Conservation (phyloP, 1,284 basidiomycete species). For the Phellopilus nigrolimitatus region DNA sequence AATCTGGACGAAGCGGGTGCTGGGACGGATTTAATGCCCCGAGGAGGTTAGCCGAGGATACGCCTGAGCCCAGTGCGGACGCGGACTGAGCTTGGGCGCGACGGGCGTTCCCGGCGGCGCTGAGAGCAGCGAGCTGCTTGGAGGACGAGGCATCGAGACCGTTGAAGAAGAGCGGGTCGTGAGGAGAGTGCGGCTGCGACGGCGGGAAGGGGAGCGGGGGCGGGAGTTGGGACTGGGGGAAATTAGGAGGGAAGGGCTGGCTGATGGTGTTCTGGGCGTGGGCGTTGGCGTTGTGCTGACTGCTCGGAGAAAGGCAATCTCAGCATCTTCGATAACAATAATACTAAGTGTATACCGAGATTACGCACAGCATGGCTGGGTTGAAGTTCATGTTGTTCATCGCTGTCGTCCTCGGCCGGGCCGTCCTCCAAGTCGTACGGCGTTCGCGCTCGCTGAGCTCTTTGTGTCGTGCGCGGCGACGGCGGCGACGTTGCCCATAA, state of each 20-base stretch:
- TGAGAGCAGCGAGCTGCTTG: slow-evolving; percentile 74
- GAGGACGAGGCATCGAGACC: slow-evolving; percentile 47
- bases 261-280: neutral
- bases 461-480: neutral
- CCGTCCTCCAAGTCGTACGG: neutral
- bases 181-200: neutral
- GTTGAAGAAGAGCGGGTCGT: slow-evolving; percentile 33
- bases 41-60: slow-evolving; percentile 64
- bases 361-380: slow-evolving; percentile 13
- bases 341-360: neutral
- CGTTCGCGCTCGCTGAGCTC: neutral
- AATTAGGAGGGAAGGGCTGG: neutral
- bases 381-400: neutral
- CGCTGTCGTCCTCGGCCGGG: neutral
- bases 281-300: neutral
- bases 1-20: slow-evolving; percentile 17
- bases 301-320: slow-evolving; percentile 9
- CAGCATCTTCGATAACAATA: neutral
- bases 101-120: slow-evolving; percentile 56
- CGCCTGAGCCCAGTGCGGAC: slow-evolving; percentile 43
- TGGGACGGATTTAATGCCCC: slow-evolving; percentile 42
- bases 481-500: neutral
- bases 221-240: neutral
- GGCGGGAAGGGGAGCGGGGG: neutral
- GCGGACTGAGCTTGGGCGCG: slow-evolving; percentile 42